Evolutionary conservation across 345 rosid genomes (phyloP).

Genomic region (Citrus reticulata): DNA sequence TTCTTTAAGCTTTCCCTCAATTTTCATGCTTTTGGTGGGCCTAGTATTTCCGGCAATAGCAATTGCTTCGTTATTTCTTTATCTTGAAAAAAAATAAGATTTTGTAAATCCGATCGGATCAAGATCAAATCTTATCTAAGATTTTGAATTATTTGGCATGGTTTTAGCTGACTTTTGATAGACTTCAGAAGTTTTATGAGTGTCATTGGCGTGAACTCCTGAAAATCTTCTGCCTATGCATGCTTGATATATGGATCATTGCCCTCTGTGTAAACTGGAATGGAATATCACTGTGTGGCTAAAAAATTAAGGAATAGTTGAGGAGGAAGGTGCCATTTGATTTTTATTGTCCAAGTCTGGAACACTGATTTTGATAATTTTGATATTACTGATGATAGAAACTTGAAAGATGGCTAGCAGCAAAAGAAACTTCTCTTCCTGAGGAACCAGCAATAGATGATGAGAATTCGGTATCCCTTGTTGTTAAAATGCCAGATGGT

Average conservation of each 20-base stretch:
- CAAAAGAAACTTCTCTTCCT: constrained; percentile 43
- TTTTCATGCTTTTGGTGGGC: no score
- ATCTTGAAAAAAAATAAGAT: no score
- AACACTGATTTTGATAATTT: neutral
- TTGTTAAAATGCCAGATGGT: constrained; percentile 79
- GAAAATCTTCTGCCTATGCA: neutral
- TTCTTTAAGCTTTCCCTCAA: neutral
- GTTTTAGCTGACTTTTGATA: neutral
- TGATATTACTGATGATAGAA: constrained; percentile 34
- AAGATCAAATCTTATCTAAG: no score
- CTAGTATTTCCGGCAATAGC: no score
- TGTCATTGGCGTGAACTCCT: no score
- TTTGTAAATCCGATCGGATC: no score
- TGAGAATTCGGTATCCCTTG: constrained; percentile 58
- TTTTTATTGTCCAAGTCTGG: neutral
- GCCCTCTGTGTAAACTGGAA: neutral
- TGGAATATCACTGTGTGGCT: neutral
- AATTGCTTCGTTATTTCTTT: no score
- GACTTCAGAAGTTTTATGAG: neutral
- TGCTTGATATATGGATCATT: neutral
- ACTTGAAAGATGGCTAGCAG: constrained; percentile 29
- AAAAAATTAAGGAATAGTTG: neutral
- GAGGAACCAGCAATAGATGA: constrained; percentile 59
- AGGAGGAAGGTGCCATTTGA: neutral
- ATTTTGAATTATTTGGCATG: neutral